Percentiles rank a stretch among this genome's conserved stretches.
Conservation (phyloP, 75 land plant species). For the Gnetum montanum region DNA sequence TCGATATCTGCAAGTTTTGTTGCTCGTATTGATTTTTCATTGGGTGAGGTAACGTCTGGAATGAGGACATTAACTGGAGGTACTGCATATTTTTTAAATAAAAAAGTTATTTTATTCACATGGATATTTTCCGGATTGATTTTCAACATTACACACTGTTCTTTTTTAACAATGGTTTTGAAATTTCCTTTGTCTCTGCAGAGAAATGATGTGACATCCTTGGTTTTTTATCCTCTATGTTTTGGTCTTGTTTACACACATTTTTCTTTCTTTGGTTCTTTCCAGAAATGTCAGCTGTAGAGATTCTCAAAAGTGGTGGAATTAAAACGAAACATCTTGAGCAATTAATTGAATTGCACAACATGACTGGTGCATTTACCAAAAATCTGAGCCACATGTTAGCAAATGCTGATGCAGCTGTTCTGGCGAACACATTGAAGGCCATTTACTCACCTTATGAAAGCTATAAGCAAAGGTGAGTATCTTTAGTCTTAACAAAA, state of each 20-base stretch:
- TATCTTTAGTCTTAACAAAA: no score
- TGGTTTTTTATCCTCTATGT: no score
- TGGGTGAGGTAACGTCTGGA: constrained; percentile 69
- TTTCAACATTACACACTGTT: background rate
- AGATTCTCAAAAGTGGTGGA: constrained; percentile 40
- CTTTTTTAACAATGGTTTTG: background rate
- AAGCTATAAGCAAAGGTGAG: constrained; percentile 75
- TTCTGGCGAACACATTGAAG: constrained; percentile 48
- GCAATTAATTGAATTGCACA: constrained; percentile 74
- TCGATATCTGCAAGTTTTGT: constrained; percentile 62
- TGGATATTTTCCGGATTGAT: background rate
- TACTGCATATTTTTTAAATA: constrained; percentile 5
- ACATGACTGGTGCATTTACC: constrained; percentile 81
- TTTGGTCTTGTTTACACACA: no score
- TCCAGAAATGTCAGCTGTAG: constrained; percentile 54
- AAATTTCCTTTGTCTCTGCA: no score
- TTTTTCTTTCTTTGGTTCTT: constrained; percentile 24
- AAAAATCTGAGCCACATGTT: constrained; percentile 88
- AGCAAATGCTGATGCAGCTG: constrained; percentile 49
- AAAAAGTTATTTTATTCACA: background rate
- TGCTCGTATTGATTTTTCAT: constrained; percentile 68
- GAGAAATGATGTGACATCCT: no score
- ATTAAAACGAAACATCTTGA: constrained; percentile 62
- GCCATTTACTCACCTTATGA: constrained; percentile 90
- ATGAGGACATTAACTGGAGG: constrained; percentile 68